These are phyloP conservation scores for Coemansia biformis DNA, from an alignment of 192 early-diverging fungal species.

Conservation along the genomic window DNA sequence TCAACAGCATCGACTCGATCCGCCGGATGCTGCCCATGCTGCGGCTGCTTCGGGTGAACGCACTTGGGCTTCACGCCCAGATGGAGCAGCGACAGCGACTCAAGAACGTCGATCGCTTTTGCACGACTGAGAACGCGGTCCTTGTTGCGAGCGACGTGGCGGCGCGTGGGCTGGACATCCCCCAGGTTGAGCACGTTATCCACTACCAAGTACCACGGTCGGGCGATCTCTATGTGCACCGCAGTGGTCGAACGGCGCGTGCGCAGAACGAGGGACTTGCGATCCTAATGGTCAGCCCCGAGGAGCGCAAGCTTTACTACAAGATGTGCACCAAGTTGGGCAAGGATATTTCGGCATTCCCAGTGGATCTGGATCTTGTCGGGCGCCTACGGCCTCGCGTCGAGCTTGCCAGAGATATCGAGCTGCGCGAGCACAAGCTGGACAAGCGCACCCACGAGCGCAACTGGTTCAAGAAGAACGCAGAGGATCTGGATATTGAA, in stretches of 20 bases:
- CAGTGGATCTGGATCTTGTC: conserved; percentile 69
- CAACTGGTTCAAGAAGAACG: conserved; percentile 75
- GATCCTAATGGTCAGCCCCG: conserved; percentile 76
- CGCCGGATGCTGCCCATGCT: conserved; percentile 83
- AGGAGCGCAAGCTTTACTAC: conserved; percentile 75
- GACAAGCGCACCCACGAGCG: conserved; percentile 62
- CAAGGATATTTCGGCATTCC: conserved; percentile 76
- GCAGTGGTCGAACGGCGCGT: conserved; percentile 90
- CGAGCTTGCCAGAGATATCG: conserved; percentile 74
- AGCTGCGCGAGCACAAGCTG: conserved; percentile 69
- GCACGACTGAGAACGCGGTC: conserved; percentile 63
- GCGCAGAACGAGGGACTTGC: conserved; percentile 76
- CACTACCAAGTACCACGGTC: conserved; percentile 93
- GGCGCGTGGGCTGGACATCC: conserved; percentile 92
- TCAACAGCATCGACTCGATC: conserved; percentile 91
- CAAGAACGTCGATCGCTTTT: conserved; percentile 88
- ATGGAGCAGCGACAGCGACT: conserved; percentile 95
- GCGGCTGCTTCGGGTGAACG: conserved; percentile 64
- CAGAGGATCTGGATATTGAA: conserved; percentile 73
- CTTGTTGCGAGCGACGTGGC: conserved; percentile 96
- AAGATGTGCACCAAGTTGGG: conserved; percentile 76
- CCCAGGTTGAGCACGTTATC: conserved; percentile 85
- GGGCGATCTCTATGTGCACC: conserved; percentile 93
- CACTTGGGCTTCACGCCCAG: conserved; percentile 84
- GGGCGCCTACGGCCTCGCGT: conserved; percentile 70